Evolutionary conservation across 129 eudicot genomes (phyloP).

Genomic region (Dittrichia graveolens): DNA sequence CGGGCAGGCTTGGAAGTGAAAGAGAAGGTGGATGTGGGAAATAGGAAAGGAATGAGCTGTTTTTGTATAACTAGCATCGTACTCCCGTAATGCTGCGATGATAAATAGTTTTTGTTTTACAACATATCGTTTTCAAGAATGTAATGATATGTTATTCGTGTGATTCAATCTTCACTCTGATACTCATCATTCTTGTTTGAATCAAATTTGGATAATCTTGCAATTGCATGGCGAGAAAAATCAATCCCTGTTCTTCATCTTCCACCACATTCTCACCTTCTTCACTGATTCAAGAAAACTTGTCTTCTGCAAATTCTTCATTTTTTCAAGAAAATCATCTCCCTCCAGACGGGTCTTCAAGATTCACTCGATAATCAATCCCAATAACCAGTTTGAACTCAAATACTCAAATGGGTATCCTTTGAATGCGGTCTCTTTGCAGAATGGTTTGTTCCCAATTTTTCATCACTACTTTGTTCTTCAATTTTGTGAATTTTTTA

Average conservation of each 20-base stretch:
- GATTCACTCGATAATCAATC: slow-evolving; percentile 51
- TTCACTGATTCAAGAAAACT: slow-evolving; percentile 37
- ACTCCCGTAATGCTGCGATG: no score
- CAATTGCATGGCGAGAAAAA: slow-evolving; percentile 56
- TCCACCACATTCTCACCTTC: slow-evolving; percentile 45
- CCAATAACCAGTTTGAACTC: slow-evolving; percentile 58
- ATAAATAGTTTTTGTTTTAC: no score
- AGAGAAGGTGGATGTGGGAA: no score
- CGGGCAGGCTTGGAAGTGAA: no score
- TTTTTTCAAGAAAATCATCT: slow-evolving; percentile 32
- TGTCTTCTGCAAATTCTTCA: slow-evolving; percentile 25
- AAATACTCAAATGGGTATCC: slow-evolving; percentile 73
- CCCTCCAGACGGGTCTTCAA: slow-evolving; percentile 51
- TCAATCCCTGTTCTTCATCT: slow-evolving; percentile 45
- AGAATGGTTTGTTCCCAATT: slow-evolving; percentile 48
- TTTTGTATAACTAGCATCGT: no score
- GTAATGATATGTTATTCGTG: no score
- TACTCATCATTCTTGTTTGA: slow-evolving; percentile 25
- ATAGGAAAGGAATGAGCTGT: no score
- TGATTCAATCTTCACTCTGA: not conserved
- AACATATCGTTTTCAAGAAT: no score
- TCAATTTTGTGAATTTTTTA: not conserved
- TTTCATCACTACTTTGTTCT: not conserved
- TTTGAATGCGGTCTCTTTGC: slow-evolving; percentile 68
- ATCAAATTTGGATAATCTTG: slow-evolving; percentile 23